Base-by-base conservation (phyloP, 1,139 yeast genomes). In the Protomyces arabidopsidicola region DNA sequence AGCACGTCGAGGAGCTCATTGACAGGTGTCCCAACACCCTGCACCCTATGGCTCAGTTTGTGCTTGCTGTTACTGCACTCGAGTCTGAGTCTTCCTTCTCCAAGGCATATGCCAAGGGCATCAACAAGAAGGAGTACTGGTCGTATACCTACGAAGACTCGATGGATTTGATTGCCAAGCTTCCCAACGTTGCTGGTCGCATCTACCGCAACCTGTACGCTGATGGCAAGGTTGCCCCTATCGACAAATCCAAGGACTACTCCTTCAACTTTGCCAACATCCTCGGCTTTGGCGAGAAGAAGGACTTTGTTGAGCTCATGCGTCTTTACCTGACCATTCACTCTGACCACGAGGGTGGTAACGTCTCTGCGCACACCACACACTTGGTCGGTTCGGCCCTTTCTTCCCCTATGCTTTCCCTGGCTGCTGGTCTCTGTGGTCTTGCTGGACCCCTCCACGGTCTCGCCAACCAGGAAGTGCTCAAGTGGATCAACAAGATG, bases 331-430 rank as follows among this genome's bases (percentile, higher is more conserved):
- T 90, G 75, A 89, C 97, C 70, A 87, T 91, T 74, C 98, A 91
- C 82, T 90, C 96, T 65, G 97, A 91, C 78, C 98, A 91, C 80
- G 98, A 91, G 81, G 97, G 97, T 81, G 98, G 98, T 79, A 91
- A 91, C 75, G 98, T 91, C 68, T 89, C 97, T 68, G 97, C 97
- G 62, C 98, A 91, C 82, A 85, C 97, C 73, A 90, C 98, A 70
- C 97, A 91, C 79, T 83, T 91, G 78, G 97, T 91, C 69, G 97
- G 97, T 72, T 88, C 96, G 45, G 97, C 98, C 66, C 83, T 91
- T 72, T 86, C 96, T 31, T 90, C 96, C 66, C 97, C 97, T 75
- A 90, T 83, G 83, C 82, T 91, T 74, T 88, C 97, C 56, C 85
- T 89, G 72, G 87, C 97, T 68, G 97, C 97, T 65, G 97, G 97